Base-by-base conservation (phyloP, 441 rosid genomes). In the Erodium moschatum region DNA sequence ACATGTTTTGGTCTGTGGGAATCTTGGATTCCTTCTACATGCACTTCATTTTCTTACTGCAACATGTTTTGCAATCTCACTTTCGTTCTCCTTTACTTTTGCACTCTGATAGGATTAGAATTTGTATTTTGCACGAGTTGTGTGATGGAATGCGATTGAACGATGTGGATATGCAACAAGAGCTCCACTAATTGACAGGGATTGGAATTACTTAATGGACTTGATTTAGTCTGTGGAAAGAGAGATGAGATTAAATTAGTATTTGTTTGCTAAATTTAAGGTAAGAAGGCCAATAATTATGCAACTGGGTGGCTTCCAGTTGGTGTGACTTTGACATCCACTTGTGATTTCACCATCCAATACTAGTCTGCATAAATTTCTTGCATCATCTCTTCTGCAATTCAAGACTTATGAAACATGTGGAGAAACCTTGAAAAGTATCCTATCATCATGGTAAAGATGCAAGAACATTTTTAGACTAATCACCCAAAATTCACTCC, bases 251-350 rank as follows among this genome's bases (percentile, higher is more conserved):
- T 50, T 5, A 52, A 6, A 16, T 16, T n/a, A 15, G 20, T 54
- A 11, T 7, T 54, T 54, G 61, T 54, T 54, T 54, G 61, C 61
- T 54, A 19, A 54, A 46, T 18, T 54, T 54, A 19, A 54, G 61
- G 61, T 54, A 54, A 54, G 5, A 54, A 54, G 61, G 16, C 61
- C 61, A 16, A 54, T 54, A 18, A 54, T 54, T 6, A 6, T 54
- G 61, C 9, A 54, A 19, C 5, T 54, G 21, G 21, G 61, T 54
- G 61, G 61, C 10, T 54, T 54, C 61, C 61, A 54, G 15, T 54
- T 54, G 61, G 24, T 54, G 61, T 54, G 61, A 54, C 24, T 54
- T 54, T 54, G 61, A 54, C 61, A 54, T 7, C 61, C 61, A 54
- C 61, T 54, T 38, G 42, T 38, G 42, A 6, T 38, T 38, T 7